Evolutionary conservation across 2,329 filamentous ascomycete genomes (phyloP).

Genomic region (Polytolypa hystricis): DNA sequence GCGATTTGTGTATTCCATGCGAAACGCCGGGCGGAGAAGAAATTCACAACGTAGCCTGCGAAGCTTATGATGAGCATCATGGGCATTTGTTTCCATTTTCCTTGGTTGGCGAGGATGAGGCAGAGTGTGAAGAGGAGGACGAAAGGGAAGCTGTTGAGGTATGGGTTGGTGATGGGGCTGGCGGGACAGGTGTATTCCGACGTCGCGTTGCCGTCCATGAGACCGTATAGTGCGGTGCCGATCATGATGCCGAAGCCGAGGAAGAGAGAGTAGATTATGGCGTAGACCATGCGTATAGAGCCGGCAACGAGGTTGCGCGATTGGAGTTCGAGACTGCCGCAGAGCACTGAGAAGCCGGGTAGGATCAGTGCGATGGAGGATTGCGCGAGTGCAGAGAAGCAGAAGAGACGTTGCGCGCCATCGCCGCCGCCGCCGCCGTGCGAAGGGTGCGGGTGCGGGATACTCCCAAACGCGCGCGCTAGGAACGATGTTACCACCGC

Average conservation of each 20-base stretch:
- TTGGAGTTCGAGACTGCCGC: constrained; percentile 54
- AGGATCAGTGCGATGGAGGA: constrained; percentile 66
- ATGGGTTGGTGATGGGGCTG: constrained; percentile 37
- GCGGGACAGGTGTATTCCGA: constrained; percentile 37
- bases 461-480: constrained; percentile 58
- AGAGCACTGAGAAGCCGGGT: constrained; percentile 55
- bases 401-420: constrained; percentile 54
- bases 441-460: constrained; percentile 41
- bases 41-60: constrained; percentile 64
- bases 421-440: no score
- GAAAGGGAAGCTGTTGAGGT: constrained; percentile 53
- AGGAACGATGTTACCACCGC: constrained; percentile 58
- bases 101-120: constrained; percentile 69
- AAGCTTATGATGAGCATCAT: constrained; percentile 65
- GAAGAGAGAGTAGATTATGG: constrained; percentile 62
- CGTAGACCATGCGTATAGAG: constrained; percentile 63
- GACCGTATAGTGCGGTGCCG: constrained; percentile 52
- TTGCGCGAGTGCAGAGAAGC: constrained; percentile 61
- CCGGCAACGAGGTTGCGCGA: constrained; percentile 58
- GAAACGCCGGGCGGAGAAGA: constrained; percentile 58
- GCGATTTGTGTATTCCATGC: constrained; percentile 60
- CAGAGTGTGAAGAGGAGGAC: constrained; percentile 64
- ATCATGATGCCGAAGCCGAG: constrained; percentile 63
- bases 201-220: constrained; percentile 46
- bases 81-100: constrained; percentile 66